A percentile compares a stretch with the other conserved stretches of the same genome.
phyloP scores from a whole-genome alignment of 768 basidiomycete species.

The Auricularia heimuer region DNA sequence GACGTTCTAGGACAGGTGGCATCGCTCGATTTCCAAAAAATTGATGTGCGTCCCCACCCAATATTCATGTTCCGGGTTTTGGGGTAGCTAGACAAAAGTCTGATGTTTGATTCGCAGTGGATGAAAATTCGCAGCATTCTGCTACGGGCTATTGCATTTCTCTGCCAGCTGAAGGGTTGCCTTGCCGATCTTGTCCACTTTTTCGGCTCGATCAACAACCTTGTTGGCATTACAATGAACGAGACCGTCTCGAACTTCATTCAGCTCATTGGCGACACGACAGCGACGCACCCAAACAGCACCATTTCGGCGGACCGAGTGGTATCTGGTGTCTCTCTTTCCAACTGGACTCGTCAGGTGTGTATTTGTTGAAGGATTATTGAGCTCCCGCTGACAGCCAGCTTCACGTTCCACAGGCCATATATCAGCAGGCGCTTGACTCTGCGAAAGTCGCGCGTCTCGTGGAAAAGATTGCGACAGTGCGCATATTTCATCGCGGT shows the following conservation, averaged over 20 bases:
- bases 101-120: neutral
- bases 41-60: neutral
- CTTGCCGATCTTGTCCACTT: conserved; percentile 3
- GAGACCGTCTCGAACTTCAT: neutral
- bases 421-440: neutral
- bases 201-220: neutral
- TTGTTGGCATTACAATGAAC: neutral
- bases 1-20: conserved; percentile 1
- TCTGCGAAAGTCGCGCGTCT: conserved; percentile 1
- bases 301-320: neutral
- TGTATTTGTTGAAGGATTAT: neutral
- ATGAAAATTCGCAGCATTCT: neutral
- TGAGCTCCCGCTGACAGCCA: neutral
- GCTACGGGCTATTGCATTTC: neutral
- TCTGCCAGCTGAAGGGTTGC: conserved; percentile 1
- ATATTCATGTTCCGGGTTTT: no score
- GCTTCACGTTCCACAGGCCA: neutral
- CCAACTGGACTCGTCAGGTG: neutral
- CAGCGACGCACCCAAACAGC: neutral
- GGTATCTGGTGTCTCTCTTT: neutral
- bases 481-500: no score
- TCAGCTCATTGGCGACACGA: neutral
- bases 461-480: neutral
- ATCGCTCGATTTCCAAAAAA: neutral
- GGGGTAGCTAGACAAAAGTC: neutral